Conservation (phyloP, 768 basidiomycete genomes). For the Rhizopogon roseolus region DNA sequence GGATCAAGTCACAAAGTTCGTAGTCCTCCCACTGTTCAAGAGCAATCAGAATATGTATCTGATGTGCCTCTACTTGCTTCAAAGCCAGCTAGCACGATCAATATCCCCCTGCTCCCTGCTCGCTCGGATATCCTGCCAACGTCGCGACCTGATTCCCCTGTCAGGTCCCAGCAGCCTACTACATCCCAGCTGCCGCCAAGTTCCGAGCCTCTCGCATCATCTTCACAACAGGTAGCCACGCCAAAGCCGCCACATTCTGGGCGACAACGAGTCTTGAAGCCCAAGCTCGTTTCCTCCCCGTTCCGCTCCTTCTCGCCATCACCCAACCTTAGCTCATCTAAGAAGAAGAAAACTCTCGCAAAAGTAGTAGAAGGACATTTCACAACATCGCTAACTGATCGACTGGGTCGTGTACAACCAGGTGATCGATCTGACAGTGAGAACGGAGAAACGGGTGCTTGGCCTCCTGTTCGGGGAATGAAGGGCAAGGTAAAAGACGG, state of each 20-base stretch:
- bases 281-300: neutral
- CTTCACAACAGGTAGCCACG: neutral
- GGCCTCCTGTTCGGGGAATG: neutral
- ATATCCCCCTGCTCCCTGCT: neutral
- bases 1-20: neutral
- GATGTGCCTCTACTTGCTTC: neutral
- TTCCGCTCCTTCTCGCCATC: neutral
- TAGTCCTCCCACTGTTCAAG: neutral
- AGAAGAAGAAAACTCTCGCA: neutral
- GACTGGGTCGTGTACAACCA: neutral
- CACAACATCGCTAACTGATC: neutral
- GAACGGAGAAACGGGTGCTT: neutral
- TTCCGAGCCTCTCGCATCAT: neutral
- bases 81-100: neutral
- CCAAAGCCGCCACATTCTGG: neutral
- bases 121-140: constrained; percentile 1
- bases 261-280: neutral
- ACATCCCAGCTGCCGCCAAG: neutral
- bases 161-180: neutral
- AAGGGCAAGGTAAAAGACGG: neutral
- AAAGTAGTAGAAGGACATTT: neutral
- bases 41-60: neutral
- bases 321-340: neutral
- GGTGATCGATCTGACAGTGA: neutral
- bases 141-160: neutral